Evolutionary conservation across 768 basidiomycete species (phyloP).

Genomic region (Boletus reticulatus): DNA sequence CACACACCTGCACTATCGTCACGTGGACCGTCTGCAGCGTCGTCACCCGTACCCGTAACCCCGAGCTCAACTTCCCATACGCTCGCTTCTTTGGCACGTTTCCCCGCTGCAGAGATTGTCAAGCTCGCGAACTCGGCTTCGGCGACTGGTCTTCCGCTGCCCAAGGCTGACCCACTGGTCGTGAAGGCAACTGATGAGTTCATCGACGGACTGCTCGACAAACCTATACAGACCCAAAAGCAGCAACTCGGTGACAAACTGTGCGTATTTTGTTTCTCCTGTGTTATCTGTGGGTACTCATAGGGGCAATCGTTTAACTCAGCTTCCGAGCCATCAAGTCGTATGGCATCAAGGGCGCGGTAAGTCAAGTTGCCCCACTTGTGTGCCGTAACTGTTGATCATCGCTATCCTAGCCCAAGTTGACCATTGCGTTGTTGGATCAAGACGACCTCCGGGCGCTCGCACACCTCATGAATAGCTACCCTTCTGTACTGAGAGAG

Average conservation of each 20-base stretch:
- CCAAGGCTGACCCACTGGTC: slow-evolving; percentile 69
- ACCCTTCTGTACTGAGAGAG: slow-evolving; percentile 77
- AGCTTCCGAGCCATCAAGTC: slow-evolving; percentile 64
- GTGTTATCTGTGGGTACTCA: slow-evolving; percentile 18
- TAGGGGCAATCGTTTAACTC: slow-evolving; percentile 20
- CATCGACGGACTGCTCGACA: slow-evolving; percentile 57
- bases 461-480: slow-evolving; percentile 86
- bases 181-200: slow-evolving; percentile 72
- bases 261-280: slow-evolving; percentile 36
- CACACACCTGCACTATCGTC: slow-evolving; percentile 77
- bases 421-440: slow-evolving; percentile 81
- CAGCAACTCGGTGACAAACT: slow-evolving; percentile 80
- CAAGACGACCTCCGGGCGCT: slow-evolving; percentile 82
- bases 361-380: slow-evolving; percentile 34
- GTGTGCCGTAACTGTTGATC: neutral
- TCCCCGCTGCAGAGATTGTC: slow-evolving; percentile 77
- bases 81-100: slow-evolving; percentile 63
- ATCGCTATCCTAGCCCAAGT: slow-evolving; percentile 56
- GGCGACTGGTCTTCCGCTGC: slow-evolving; percentile 50
- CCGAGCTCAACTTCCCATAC: slow-evolving; percentile 54
- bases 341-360: slow-evolving; percentile 79
- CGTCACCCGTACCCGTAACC: slow-evolving; percentile 67
- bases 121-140: slow-evolving; percentile 54
- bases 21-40: slow-evolving; percentile 66
- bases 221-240: slow-evolving; percentile 62